These are phyloP conservation scores for Calonectria fujianensis DNA, from an alignment of 2,329 filamentous ascomycete species.

Conservation along the genomic window DNA sequence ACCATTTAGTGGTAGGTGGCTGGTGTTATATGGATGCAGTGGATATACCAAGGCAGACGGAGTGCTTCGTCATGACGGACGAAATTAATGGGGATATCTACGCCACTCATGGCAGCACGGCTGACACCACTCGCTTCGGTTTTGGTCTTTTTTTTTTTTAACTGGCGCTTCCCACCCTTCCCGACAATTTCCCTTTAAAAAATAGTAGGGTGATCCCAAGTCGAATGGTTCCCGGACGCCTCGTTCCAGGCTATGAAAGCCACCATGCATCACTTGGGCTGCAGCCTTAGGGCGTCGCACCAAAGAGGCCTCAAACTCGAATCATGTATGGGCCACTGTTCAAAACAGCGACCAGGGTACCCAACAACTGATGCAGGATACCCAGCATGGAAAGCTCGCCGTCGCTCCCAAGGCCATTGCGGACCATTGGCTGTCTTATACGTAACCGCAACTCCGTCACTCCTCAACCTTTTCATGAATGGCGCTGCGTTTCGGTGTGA, in stretches of 20 bases:
- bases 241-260: neutral
- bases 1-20: neutral
- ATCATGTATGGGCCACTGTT: neutral
- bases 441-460: neutral
- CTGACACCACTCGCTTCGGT: neutral
- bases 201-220: neutral
- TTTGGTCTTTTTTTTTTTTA: neutral
- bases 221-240: neutral
- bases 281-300: neutral
- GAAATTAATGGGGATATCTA: no score
- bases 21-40: neutral
- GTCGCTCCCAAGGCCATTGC: neutral
- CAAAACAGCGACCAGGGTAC: neutral
- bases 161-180: no score
- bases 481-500: neutral
- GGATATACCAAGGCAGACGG: neutral
- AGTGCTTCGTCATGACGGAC: neutral
- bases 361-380: neutral
- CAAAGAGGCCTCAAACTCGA: neutral
- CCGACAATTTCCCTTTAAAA: no score
- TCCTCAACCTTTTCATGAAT: neutral
- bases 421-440: neutral
- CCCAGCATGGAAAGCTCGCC: neutral
- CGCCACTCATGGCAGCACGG: neutral
- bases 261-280: neutral